These are phyloP conservation scores for Rhodotorula sp. DNA, from an alignment of 1,284 basidiomycete genomes.

Conservation along the genomic window DNA sequence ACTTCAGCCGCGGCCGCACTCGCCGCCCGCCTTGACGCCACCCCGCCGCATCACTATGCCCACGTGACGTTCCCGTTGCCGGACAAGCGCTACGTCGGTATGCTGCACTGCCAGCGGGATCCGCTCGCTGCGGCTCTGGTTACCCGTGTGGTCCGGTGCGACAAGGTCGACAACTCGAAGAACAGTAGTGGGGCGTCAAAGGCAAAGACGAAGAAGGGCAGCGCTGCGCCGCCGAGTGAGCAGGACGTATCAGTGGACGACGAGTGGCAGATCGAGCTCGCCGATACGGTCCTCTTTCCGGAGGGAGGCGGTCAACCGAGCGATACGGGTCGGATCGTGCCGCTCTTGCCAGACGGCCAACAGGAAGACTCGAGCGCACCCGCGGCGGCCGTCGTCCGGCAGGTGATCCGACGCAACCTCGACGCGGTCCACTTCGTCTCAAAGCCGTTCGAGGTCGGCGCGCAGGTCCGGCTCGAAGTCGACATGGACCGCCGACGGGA, in stretches of 20 bases:
- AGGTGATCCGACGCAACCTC: constrained; percentile 68
- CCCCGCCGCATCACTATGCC: constrained; percentile 27
- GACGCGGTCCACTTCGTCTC: constrained; percentile 74
- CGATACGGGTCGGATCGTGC: constrained; percentile 65
- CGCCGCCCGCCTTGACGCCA: not conserved
- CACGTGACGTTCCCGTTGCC: constrained; percentile 36
- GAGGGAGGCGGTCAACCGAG: constrained; percentile 80
- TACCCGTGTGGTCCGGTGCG: constrained; percentile 33
- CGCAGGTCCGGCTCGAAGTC: constrained; percentile 59
- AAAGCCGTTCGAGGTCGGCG: constrained; percentile 56
- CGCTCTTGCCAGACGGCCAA: constrained; percentile 39
- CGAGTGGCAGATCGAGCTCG: constrained; percentile 58
- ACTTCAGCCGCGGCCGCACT: not conserved
- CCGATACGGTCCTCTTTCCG: constrained; percentile 83
- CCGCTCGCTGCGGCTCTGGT: constrained; percentile 34
- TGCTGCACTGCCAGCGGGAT: constrained; percentile 42
- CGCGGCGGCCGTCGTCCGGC: constrained; percentile 54
- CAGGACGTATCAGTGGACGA: constrained; percentile 6
- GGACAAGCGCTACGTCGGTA: constrained; percentile 40
- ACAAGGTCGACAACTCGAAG: constrained; percentile 26
- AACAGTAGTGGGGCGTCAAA: not conserved
- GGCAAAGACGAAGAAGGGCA: constrained; percentile 28
- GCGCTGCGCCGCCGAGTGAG: not conserved
- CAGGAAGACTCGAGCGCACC: not conserved
- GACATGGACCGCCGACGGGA: constrained; percentile 72